Percentiles rank a stretch among this genome's conserved stretches.
phyloP scores from a whole-genome alignment of 371 early-diverging fungal species.

The Haplosporangium sp. region DNA sequence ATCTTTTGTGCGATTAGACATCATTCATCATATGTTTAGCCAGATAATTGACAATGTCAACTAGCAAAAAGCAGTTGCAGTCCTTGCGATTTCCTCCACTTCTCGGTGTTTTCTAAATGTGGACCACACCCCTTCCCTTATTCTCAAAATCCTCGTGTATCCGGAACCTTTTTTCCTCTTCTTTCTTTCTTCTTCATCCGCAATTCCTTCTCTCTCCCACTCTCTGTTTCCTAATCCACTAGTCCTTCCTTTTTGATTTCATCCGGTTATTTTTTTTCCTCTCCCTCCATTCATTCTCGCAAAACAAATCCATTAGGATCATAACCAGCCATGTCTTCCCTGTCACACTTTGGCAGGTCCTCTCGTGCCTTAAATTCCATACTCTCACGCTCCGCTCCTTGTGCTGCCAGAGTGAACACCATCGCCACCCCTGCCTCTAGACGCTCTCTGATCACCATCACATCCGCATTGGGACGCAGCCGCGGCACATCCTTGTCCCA shows the following conservation, averaged over 20 bases:
- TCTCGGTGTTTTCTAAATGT: constrained; percentile 31
- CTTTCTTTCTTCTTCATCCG: constrained; percentile 1
- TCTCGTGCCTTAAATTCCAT: constrained; percentile 39
- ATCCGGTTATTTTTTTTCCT: not conserved
- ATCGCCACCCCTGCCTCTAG: constrained; percentile 22
- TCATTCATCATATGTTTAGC: not conserved
- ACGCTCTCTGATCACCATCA: constrained; percentile 39
- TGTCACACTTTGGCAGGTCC: constrained; percentile 32
- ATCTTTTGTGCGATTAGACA: not conserved
- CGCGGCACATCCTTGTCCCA: constrained; percentile 6
- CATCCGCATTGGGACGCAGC: constrained; percentile 33
- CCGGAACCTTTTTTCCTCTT: constrained; percentile 3
- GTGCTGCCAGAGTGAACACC: constrained; percentile 12
- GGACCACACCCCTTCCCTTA: not conserved
- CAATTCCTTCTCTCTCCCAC: not conserved
- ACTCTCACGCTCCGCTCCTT: constrained; percentile 21
- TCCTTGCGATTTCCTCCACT: constrained; percentile 17
- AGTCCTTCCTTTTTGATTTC: not conserved
- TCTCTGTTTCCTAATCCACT: not conserved
- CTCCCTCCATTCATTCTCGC: not conserved
- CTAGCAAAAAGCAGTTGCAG: constrained; percentile 13
- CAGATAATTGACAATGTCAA: not conserved
- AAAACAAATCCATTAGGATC: constrained; percentile 10
- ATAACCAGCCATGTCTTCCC: constrained; percentile 35
- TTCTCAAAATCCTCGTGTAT: not conserved